These are phyloP conservation scores for Neonectria ditissima DNA, from an alignment of 2,329 filamentous ascomycete genomes.

Conservation along the genomic window DNA sequence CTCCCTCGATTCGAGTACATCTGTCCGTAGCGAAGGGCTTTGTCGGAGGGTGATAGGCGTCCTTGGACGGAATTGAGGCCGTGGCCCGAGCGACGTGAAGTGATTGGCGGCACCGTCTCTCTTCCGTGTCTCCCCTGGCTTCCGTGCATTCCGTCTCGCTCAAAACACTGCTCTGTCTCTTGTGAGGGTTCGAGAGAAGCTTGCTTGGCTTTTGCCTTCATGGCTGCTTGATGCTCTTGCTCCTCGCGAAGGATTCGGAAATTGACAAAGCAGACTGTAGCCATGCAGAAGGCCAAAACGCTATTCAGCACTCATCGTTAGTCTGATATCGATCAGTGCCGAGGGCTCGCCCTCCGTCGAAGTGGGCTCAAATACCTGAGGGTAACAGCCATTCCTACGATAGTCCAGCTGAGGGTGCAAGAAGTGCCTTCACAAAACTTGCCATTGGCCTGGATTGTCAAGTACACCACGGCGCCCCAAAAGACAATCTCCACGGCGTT, in stretches of 20 bases:
- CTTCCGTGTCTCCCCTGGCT: not conserved
- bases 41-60: not conserved
- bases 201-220: not conserved
- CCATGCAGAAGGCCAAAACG: not conserved
- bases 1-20: not conserved
- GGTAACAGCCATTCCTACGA: not conserved
- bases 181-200: not conserved
- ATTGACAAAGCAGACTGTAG: not conserved
- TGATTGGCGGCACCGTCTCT: not conserved
- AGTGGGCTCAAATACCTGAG: not conserved
- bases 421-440: not conserved
- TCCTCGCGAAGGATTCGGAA: not conserved
- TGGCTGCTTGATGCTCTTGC: not conserved
- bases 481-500: not conserved
- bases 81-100: not conserved
- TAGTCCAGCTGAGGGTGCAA: not conserved
- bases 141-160: not conserved
- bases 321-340: not conserved
- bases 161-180: not conserved
- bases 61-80: not conserved
- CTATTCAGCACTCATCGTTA: not conserved
- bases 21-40: not conserved
- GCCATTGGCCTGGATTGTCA: not conserved
- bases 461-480: not conserved
- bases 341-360: not conserved